Evolutionary conservation across 805 yeast genomes (phyloP).

Genomic region (Cyberlindnera xylosilytica): DNA sequence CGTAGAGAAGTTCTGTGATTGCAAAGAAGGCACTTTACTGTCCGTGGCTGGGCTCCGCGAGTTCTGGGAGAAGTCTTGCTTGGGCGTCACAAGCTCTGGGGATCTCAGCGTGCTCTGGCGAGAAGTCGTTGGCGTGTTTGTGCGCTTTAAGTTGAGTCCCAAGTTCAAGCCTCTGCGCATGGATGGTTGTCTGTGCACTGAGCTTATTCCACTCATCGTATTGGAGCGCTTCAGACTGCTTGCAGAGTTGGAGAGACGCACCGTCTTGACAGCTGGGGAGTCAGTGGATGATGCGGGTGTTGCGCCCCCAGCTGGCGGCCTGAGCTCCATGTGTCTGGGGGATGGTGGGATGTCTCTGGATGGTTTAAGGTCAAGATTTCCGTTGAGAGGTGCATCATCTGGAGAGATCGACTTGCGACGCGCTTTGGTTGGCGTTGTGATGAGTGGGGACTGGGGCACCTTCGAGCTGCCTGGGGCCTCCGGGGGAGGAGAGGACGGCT

Average conservation of each 20-base stretch:
- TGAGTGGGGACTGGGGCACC: conserved; percentile 17
- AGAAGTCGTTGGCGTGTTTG: conserved; percentile 1
- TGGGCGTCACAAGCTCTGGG: conserved; percentile 16
- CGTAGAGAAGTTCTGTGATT: neutral
- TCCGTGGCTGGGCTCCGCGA: conserved; percentile 6
- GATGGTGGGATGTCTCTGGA: conserved; percentile 5
- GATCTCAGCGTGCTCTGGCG: conserved; percentile 5
- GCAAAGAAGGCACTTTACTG: neutral
- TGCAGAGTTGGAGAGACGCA: conserved; percentile 1
- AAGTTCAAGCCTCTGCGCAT: conserved; percentile 25
- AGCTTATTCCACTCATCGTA: conserved; percentile 22
- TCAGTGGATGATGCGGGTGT: neutral
- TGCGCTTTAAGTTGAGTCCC: conserved; percentile 14
- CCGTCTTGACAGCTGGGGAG: conserved; percentile 2
- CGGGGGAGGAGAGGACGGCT: conserved; percentile 5
- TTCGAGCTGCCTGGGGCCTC: neutral
- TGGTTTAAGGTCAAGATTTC: neutral
- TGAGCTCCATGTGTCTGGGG: conserved; percentile 4
- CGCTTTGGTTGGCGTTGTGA: conserved; percentile 27
- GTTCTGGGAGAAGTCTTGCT: conserved; percentile 1
- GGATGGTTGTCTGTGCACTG: conserved; percentile 19
- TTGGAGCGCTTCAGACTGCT: conserved; percentile 21
- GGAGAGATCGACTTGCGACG: conserved; percentile 23
- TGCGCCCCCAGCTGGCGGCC: conserved; percentile 1
- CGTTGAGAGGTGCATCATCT: conserved; percentile 22